Evolutionary conservation across 2,329 filamentous ascomycete species (phyloP), one percentile per base, ranked within the genome.

Genomic region (Cryoendolithus antarcticus): DNA sequence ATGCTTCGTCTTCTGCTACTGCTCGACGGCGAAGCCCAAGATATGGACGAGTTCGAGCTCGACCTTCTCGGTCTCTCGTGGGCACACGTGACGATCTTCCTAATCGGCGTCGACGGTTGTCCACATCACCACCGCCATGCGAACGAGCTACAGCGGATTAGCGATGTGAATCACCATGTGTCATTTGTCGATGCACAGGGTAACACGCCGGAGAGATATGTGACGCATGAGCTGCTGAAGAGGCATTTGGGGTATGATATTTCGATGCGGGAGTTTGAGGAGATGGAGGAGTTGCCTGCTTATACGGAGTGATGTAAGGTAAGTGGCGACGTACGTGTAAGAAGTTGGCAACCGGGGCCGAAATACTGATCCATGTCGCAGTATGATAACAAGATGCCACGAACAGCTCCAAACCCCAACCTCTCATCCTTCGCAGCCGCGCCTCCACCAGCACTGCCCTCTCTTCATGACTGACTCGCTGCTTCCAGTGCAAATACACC

Each of bases 41-140:
- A 70, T 39, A 70, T 70, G 64, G 65, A 69, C 41, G 67, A 69
- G 48, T 69, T 71, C 46, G 66, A 69, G 47, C 59, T 70, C 6
- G 66, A 69, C 40, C 54, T 70, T 12, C 55, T 70, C 3, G 58
- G 63, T 9, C 51, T 65, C 4, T 58, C 59, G 6, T 71, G 67
- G 66, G 67, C 62, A 1, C 64, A 70, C 44, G 63, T 69, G 4
- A 70, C 66, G 0, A 67, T 70, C 34, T 68, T 69, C 46, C 39
- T 71, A 39, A 65, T 70, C 21, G 67, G 67, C 12, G 63, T 66
- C 4, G 66, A 71, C 45, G 61, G 62, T 12, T 69, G 65, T 48
- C 65, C 65, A 13, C 63, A 68, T 44, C 66, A 70, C 42, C 67
- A 70, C 53, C 57, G 65, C 1, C 65, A 67, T 48, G 67, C 67